Evolutionary conservation across 352 stramenopile genomes (phyloP), one percentile per base, ranked within the genome.

Genomic region (Phytophthora quininea): DNA sequence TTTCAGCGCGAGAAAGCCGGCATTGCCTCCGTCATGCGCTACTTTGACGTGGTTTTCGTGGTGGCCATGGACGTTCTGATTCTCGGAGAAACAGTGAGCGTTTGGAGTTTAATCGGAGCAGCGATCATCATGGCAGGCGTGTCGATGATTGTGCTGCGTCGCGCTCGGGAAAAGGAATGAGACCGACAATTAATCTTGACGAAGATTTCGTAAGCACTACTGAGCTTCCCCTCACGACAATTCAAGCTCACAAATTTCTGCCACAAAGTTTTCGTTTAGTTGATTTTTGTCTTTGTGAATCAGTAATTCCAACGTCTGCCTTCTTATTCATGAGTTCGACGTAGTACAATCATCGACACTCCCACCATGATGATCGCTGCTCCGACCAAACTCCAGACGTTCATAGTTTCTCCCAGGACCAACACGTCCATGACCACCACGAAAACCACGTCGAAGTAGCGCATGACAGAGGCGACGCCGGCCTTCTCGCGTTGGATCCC

Each of bases 41-140:
- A 90, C 58, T 85, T 89, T 46, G 78, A 92, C 74, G 75, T 92
- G 33, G 65, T 92, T 1, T 92, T 89, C 51, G 81, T 92, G 48
- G 78, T 92, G 54, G 58, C 81, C 8, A 62, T 79, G 51, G 84
- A 89, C 55, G 77, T 61, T 11, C 63, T 67, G 29, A 69, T 90
- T 5, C 69, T 92, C 0, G 74, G 76, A 14, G 81, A 90, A 45
- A 31, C 58, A n/a, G 67, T 90, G 19, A 84, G 77, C 48, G 6
- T 54, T n/a, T 88, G 76, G 67, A 90, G 77, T 58, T 58, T 90
- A 15, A 10, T 89, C 6, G 79, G 83, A 3, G 81, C 67, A 0
- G 47, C 58, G 8, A 83, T 89, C 45, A 88, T 91, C 58, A 62
- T 84, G 43, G 58, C 54, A 10, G 77, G 80, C 12, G 83, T 79